Conservation (phyloP, 2,329 filamentous ascomycete species). For the Fusarium sp. region DNA sequence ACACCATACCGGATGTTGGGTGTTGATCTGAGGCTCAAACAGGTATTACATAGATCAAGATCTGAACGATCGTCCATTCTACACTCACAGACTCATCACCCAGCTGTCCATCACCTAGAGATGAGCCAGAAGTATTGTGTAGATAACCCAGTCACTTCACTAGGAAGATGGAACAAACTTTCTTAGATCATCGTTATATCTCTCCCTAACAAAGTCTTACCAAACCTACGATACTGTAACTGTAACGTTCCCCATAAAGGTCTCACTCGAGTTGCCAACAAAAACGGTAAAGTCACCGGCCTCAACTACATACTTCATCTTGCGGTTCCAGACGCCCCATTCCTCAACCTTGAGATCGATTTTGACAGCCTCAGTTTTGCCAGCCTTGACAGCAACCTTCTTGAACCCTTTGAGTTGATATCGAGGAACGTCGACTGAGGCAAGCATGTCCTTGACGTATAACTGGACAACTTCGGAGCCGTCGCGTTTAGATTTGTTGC, state of each 20-base stretch:
- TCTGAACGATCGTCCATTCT: neutral
- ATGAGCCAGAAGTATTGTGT: neutral
- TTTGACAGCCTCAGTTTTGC: constrained; percentile 65
- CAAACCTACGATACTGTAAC: constrained; percentile 59
- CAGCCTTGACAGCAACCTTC: constrained; percentile 72
- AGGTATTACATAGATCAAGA: fast-evolving
- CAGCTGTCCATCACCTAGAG: neutral
- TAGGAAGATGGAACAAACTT: neutral
- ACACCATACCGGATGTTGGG: constrained; percentile 49
- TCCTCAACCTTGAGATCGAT: constrained; percentile 68
- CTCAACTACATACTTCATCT: constrained; percentile 81
- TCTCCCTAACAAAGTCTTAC: neutral
- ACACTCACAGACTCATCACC: neutral
- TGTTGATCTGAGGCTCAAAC: neutral
- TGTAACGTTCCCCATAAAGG: constrained; percentile 67
- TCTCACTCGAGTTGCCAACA: constrained; percentile 70
- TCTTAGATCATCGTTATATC: neutral
- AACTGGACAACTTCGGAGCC: constrained; percentile 77
- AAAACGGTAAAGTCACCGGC: constrained; percentile 73
- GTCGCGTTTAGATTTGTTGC: constrained; percentile 67
- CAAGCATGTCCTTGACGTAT: constrained; percentile 73
- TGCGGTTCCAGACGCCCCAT: constrained; percentile 68
- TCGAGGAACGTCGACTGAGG: constrained; percentile 73
- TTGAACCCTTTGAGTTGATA: constrained; percentile 74
- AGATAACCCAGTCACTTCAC: neutral